A percentile compares a stretch with the other conserved stretches of the same genome.
phyloP scores from a whole-genome alignment of 2,329 filamentous ascomycete species.

The Juglanconis oblonga region DNA sequence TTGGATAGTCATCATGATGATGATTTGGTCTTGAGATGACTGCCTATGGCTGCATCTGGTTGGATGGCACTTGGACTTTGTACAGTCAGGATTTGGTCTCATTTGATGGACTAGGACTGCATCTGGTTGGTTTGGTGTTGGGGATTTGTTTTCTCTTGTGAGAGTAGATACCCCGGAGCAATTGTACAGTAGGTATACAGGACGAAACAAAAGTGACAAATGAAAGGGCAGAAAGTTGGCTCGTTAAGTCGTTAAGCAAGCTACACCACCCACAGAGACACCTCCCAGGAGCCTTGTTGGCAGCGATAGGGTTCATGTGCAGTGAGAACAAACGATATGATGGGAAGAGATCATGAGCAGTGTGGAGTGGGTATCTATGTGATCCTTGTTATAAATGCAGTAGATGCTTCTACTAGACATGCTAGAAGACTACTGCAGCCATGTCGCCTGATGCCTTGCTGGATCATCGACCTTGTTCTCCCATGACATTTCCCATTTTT shows the following conservation, averaged over 20 bases:
- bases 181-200: background rate
- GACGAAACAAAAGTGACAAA: background rate
- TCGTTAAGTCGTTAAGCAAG: too few relatives aligned
- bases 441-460: background rate
- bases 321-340: background rate
- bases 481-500: background rate
- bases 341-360: background rate
- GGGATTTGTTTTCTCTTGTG: background rate
- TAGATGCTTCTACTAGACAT: background rate
- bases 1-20: too few relatives aligned
- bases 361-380: background rate
- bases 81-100: background rate
- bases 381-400: background rate
- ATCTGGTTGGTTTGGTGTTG: background rate
- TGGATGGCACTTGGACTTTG: background rate
- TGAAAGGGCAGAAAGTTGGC: too few relatives aligned
- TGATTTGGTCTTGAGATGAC: background rate
- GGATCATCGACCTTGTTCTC: background rate
- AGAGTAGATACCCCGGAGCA: slow-evolving; percentile 8
- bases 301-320: background rate
- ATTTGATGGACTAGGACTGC: background rate
- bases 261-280: too few relatives aligned
- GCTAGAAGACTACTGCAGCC: background rate
- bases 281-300: too few relatives aligned
- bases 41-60: background rate